phyloP scores from a whole-genome alignment of 768 basidiomycete genomes.

The Rhodocollybia butyracea region DNA sequence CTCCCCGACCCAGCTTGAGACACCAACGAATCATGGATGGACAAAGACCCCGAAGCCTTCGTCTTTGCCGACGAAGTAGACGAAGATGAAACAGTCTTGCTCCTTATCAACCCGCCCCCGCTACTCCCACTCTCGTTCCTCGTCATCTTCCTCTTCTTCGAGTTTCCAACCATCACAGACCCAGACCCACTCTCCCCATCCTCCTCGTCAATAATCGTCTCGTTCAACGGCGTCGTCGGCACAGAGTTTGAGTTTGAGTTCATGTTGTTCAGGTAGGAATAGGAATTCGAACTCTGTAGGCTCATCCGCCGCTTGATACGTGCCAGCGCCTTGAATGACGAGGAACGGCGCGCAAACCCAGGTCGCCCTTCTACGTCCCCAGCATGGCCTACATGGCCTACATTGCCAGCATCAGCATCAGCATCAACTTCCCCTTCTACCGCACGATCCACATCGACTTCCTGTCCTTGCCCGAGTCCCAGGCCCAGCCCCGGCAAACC shows the following conservation, averaged over 20 bases:
- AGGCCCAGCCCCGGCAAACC: not conserved
- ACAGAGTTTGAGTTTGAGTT: not conserved
- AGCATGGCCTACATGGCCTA: not conserved
- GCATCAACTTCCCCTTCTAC: not conserved
- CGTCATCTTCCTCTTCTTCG: not conserved
- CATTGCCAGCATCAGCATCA: not conserved
- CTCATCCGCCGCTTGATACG: constrained; percentile 1
- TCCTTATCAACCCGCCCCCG: not conserved
- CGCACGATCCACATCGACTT: not conserved
- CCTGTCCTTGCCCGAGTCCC: not conserved
- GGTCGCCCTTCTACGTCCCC: not conserved
- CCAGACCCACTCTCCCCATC: not conserved
- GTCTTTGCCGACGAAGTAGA: not conserved
- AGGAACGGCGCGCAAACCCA: not conserved
- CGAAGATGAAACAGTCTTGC: constrained; percentile 1
- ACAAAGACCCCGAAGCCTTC: not conserved
- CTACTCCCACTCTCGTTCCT: not conserved
- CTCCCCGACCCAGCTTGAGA: not conserved
- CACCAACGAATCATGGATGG: not conserved
- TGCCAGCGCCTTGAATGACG: not conserved
- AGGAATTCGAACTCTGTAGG: not conserved
- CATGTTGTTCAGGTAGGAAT: too few relatives aligned
- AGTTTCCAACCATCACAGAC: not conserved
- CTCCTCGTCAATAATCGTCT: not conserved
- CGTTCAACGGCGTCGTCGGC: not conserved